Conservation (phyloP, 192 early-diverging fungal species). For the Bifiguratus adelaidae region DNA sequence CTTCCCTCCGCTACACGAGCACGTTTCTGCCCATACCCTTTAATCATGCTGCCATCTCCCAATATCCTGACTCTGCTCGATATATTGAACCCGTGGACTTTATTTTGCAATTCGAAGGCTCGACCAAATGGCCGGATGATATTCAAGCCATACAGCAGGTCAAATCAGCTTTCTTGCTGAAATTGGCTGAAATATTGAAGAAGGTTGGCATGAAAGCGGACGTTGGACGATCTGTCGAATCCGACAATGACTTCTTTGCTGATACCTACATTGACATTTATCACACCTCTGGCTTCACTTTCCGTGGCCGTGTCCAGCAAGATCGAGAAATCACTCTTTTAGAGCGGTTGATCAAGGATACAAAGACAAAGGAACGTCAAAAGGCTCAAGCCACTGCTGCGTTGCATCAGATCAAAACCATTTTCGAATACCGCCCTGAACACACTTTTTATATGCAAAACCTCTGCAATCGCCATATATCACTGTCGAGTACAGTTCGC, state of each 20-base stretch:
- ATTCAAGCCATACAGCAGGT: slow-evolving; percentile 77
- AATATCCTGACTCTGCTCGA: slow-evolving; percentile 30
- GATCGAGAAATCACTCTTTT: slow-evolving; percentile 59
- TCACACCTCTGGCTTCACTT: slow-evolving; percentile 56
- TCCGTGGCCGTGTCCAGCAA: slow-evolving; percentile 69
- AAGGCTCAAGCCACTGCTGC: slow-evolving; percentile 38
- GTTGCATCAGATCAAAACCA: slow-evolving; percentile 27
- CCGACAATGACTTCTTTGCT: slow-evolving; percentile 26
- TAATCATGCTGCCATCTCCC: slow-evolving; percentile 24
- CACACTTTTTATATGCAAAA: slow-evolving; percentile 62
- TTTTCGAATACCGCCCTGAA: slow-evolving; percentile 32
- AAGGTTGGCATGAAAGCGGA: slow-evolving; percentile 27
- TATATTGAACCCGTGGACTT: slow-evolving; percentile 68
- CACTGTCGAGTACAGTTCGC: slow-evolving; percentile 70
- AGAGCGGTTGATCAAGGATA: slow-evolving; percentile 35
- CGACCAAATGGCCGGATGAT: slow-evolving; percentile 85
- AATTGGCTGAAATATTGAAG: slow-evolving; percentile 53
- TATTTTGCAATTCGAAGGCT: slow-evolving; percentile 73
- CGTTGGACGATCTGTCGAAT: slow-evolving; percentile 38
- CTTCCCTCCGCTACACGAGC: slow-evolving; percentile 63
- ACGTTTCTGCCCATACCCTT: slow-evolving; percentile 65
- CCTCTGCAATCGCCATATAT: slow-evolving; percentile 63
- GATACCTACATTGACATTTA: slow-evolving; percentile 60
- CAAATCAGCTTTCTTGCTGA: slow-evolving; percentile 81
- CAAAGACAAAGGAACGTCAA: slow-evolving; percentile 25